Base-by-base conservation (phyloP, 73 alveolate species). In the Diophrys sp. region DNA sequence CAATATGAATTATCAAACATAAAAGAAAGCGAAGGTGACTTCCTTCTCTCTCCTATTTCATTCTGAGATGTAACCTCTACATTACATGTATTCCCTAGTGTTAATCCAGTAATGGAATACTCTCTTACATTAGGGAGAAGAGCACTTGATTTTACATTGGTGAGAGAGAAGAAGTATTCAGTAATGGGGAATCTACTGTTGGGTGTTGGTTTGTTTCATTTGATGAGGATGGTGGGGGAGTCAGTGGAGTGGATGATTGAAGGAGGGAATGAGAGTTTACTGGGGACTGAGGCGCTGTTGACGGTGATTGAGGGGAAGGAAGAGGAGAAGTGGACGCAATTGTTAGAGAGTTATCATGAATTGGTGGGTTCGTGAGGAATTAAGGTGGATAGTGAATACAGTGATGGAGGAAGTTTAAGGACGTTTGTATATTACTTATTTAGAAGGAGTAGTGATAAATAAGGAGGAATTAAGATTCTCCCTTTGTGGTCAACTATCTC, bases 361-460 rank as follows among this genome's bases (percentile, higher is more conserved):
- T 53, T 75, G 57, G 77, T 90, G 87, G 75, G 77, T 85, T 30
- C 33, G 76, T 25, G 88, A 78, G 30, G 94, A 84, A n/a, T 71
- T 26, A 67, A 91, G 27, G 23, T 70, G 33, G 28, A 75, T 44
- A n/a, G 93, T 76, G 79, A 77, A 75, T 29, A 66, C 34, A 54
- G 85, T 71, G 33, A 84, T 70, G 14, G 85, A 70, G 18, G 90
- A 79, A 1, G 80, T 72, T 2, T 75, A 57, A n/a, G 74, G 31
- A 5, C 97, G 95, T 71, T 91, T 71, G 83, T 91, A 91, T 11
- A 91, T 71, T 11, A n/a, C n/a, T n/a, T n/a, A n/a, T n/a, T n/a
- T n/a, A n/a, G n/a, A n/a, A n/a, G n/a, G n/a, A n/a, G n/a, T n/a
- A n/a, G n/a, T n/a, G n/a, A n/a, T n/a, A n/a, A n/a, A n/a, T n/a